These are phyloP conservation scores for Candida sithepensis DNA, from an alignment of 805 yeast genomes.

Conservation along the genomic window DNA sequence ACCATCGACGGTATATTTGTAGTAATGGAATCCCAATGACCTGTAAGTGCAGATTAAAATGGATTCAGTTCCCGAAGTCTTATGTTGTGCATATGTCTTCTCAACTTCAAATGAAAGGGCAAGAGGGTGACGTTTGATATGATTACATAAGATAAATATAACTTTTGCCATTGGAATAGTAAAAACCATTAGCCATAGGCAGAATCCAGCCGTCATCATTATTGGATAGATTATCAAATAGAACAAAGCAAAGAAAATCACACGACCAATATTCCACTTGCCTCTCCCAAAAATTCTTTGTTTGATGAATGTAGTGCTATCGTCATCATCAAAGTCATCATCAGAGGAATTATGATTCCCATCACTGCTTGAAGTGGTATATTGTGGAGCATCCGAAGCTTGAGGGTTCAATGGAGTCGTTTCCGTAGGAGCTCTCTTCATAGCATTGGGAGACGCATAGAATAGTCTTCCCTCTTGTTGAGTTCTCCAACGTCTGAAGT, in stretches of 20 bases:
- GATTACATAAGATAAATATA: slow-evolving; percentile 61
- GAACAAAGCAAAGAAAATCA: slow-evolving; percentile 68
- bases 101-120: slow-evolving; percentile 76
- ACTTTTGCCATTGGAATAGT: slow-evolving; percentile 93
- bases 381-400: background rate
- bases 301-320: slow-evolving; percentile 25
- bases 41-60: slow-evolving; percentile 87
- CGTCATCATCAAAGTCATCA: slow-evolving; percentile 27
- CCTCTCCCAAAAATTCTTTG: slow-evolving; percentile 84
- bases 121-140: slow-evolving; percentile 84
- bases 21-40: slow-evolving; percentile 88
- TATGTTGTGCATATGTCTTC: slow-evolving; percentile 40
- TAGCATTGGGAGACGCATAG: slow-evolving; percentile 58
- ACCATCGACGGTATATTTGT: slow-evolving; percentile 94
- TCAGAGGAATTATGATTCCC: background rate
- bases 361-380: background rate
- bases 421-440: slow-evolving; percentile 14
- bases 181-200: slow-evolving; percentile 81
- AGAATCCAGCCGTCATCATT: slow-evolving; percentile 45
- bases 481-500: slow-evolving; percentile 85
- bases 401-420: slow-evolving; percentile 15
- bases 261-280: slow-evolving; percentile 80
- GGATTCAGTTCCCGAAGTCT: slow-evolving; percentile 43
- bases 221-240: slow-evolving; percentile 71
- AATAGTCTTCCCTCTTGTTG: slow-evolving; percentile 75